These are phyloP conservation scores for Caloboletus firmus DNA, from an alignment of 1,284 basidiomycete species.

Conservation along the genomic window DNA sequence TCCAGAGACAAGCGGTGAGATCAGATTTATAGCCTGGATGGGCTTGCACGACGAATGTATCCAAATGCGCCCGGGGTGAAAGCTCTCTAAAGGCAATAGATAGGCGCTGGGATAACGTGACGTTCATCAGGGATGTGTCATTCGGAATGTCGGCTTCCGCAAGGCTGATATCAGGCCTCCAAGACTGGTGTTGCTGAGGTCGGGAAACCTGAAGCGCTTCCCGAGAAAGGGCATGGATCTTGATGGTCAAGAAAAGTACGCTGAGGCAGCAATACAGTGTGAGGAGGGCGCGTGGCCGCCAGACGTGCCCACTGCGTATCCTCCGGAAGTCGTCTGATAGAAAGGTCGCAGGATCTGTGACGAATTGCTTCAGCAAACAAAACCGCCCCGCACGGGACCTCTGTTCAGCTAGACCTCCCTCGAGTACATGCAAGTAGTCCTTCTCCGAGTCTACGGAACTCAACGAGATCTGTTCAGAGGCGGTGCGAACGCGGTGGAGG, in stretches of 20 bases:
- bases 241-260: slow-evolving; percentile 39
- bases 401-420: slow-evolving; percentile 21
- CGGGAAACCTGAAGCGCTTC: background rate
- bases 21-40: slow-evolving; percentile 11
- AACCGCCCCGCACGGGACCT: slow-evolving; percentile 19
- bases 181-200: background rate
- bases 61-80: slow-evolving; percentile 28
- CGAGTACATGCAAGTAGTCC: slow-evolving; percentile 19
- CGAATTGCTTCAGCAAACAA: slow-evolving; percentile 16
- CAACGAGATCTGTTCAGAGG: slow-evolving; percentile 27
- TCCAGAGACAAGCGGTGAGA: slow-evolving; percentile 57
- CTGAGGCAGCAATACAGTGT: slow-evolving; percentile 44
- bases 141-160: background rate
- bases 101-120: slow-evolving; percentile 23
- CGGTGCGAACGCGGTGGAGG: slow-evolving; percentile 40
- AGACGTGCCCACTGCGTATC: slow-evolving; percentile 26
- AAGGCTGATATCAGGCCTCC: background rate
- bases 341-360: slow-evolving; percentile 26
- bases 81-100: slow-evolving; percentile 20
- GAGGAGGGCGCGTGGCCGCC: slow-evolving; percentile 37
- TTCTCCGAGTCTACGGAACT: slow-evolving; percentile 1
- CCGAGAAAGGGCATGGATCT: slow-evolving; percentile 10
- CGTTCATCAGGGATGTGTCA: slow-evolving; percentile 18
- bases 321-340: slow-evolving; percentile 25
- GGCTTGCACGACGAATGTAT: slow-evolving; percentile 26